A percentile compares a stretch with the other conserved stretches of the same genome.
These are phyloP conservation scores for Helotiales sp. DNA, from an alignment of 2,329 filamentous ascomycete genomes.

Conservation along the genomic window DNA sequence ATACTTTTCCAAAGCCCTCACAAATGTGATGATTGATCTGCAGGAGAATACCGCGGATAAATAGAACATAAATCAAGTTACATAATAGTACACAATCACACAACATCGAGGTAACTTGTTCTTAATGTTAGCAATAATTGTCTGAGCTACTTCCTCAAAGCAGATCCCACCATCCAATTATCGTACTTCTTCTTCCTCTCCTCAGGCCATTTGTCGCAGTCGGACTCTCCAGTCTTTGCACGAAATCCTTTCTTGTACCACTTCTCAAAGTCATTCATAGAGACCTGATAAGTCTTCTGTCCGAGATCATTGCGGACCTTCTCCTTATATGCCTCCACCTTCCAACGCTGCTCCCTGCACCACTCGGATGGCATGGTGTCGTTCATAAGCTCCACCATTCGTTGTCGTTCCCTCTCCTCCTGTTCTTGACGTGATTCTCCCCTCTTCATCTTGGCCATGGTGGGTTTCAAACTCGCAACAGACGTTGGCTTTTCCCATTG, in stretches of 20 bases:
- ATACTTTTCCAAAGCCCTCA: too few relatives aligned
- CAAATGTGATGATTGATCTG: too few relatives aligned
- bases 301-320: background rate
- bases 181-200: background rate
- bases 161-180: background rate
- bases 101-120: too few relatives aligned
- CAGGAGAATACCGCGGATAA: too few relatives aligned
- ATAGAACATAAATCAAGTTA: too few relatives aligned
- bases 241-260: background rate
- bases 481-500: background rate
- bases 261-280: background rate
- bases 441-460: background rate
- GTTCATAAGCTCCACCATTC: constrained; percentile 1
- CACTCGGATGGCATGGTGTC: background rate
- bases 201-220: background rate
- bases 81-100: too few relatives aligned
- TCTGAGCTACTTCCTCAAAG: background rate
- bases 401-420: background rate
- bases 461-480: background rate
- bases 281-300: background rate
- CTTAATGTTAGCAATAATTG: too few relatives aligned
- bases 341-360: too few relatives aligned
- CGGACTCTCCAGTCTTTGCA: background rate
- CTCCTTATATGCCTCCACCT: background rate
- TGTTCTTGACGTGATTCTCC: background rate